These are phyloP conservation scores for Paramecium caudatum DNA, from an alignment of 73 alveolate genomes.

Conservation along the genomic window DNA sequence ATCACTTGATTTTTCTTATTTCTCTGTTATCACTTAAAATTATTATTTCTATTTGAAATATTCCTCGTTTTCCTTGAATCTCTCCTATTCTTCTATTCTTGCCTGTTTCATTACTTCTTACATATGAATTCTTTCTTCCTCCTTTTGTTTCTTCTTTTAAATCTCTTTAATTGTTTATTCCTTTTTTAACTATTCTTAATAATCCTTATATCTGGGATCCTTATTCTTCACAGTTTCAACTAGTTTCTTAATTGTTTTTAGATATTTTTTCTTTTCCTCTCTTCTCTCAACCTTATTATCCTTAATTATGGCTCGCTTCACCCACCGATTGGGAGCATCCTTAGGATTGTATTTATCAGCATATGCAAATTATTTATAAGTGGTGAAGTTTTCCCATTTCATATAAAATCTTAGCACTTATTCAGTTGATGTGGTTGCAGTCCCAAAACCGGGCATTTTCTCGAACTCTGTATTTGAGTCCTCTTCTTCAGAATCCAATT, in stretches of 20 bases:
- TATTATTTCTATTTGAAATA: conserved; percentile 72
- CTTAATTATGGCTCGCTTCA: conserved; percentile 84
- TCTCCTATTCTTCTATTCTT: conserved; percentile 77
- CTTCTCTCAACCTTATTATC: conserved; percentile 89
- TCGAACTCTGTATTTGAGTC: conserved; percentile 79
- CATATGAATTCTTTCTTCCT: conserved; percentile 62
- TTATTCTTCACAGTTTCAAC: conserved; percentile 84
- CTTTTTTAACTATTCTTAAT: conserved; percentile 60
- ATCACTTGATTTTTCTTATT: conserved; percentile 72
- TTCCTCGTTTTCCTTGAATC: conserved; percentile 70
- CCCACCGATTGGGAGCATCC: conserved; percentile 89
- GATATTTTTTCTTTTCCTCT: conserved; percentile 85
- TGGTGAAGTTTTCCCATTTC: conserved; percentile 88
- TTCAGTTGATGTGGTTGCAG: conserved; percentile 47
- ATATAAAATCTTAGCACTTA: conserved; percentile 81
- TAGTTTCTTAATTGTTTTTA: conserved; percentile 80
- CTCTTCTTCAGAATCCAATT: conserved; percentile 80
- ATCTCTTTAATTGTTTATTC: conserved; percentile 68
- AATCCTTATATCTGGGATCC: conserved; percentile 84
- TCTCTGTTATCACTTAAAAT: conserved; percentile 74
- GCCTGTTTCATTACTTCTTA: conserved; percentile 77
- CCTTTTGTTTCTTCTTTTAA: conserved; percentile 76
- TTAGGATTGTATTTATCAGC: conserved; percentile 89
- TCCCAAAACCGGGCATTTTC: conserved; percentile 85
- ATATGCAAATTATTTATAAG: conserved; percentile 85